phyloP scores from a whole-genome alignment of 2,329 filamentous ascomycete species.

The Hypocrella siamensis region DNA sequence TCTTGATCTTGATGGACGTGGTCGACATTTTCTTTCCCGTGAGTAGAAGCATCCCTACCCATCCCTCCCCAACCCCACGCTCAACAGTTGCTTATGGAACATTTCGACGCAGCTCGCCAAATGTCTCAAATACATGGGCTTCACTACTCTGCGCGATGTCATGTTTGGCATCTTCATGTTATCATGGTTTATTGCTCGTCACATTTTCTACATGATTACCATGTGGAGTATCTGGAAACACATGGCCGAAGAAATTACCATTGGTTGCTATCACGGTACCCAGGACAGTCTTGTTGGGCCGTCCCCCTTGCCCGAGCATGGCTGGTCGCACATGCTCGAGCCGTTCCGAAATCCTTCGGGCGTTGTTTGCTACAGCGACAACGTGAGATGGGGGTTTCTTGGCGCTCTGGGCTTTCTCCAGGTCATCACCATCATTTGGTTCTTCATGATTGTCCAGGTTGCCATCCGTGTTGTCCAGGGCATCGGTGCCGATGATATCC shows the following conservation, averaged over 20 bases:
- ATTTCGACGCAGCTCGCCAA: conserved; percentile 54
- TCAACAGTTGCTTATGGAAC: background rate
- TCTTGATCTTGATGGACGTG: conserved; percentile 84
- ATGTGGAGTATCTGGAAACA: conserved; percentile 70
- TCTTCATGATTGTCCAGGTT: conserved; percentile 72
- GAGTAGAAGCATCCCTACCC: too few species aligned
- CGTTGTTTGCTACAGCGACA: conserved; percentile 65
- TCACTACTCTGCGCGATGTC: conserved; percentile 60
- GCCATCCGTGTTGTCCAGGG: conserved; percentile 67
- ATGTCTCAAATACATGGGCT: conserved; percentile 80
- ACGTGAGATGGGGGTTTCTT: conserved; percentile 63
- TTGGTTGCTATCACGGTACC: conserved; percentile 55
- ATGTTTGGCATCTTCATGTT: conserved; percentile 77
- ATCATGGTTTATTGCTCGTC: conserved; percentile 70
- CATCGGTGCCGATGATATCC: conserved; percentile 63
- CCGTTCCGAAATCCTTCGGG: conserved; percentile 59
- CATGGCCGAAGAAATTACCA: conserved; percentile 42
- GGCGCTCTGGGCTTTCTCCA: conserved; percentile 63
- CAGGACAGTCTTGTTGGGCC: conserved; percentile 40
- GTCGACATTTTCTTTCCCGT: conserved; percentile 82
- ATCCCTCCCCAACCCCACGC: too few species aligned
- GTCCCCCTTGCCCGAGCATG: conserved; percentile 27
- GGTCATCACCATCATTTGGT: conserved; percentile 72
- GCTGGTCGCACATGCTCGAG: conserved; percentile 49
- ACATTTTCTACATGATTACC: conserved; percentile 63